phyloP scores from a whole-genome alignment of 2,329 filamentous ascomycete species.

The Aspergillus sp. region DNA sequence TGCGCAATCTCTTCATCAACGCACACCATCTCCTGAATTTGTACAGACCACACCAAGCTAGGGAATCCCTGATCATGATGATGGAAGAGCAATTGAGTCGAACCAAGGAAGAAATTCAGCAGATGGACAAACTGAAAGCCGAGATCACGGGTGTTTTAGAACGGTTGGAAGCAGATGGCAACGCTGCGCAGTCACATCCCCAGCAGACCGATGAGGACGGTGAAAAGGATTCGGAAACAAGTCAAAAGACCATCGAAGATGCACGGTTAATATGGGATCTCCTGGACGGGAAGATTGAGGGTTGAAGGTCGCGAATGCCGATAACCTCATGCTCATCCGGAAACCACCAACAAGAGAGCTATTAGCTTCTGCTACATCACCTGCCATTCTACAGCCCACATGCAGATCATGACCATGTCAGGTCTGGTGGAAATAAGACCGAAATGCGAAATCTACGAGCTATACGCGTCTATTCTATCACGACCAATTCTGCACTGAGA shows the following conservation, averaged over 20 bases:
- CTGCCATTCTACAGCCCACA: neutral
- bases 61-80: conserved; percentile 81
- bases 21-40: conserved; percentile 92
- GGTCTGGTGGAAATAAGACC: too few relatives aligned
- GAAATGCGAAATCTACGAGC: neutral
- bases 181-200: conserved; percentile 20
- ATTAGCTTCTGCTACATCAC: neutral
- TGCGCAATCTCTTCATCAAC: conserved; percentile 83
- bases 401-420: neutral
- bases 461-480: neutral
- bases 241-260: conserved; percentile 29
- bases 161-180: conserved; percentile 36
- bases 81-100: conserved; percentile 82
- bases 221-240: conserved; percentile 10
- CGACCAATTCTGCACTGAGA: neutral
- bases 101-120: conserved; percentile 73
- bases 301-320: neutral
- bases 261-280: conserved; percentile 43
- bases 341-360: neutral
- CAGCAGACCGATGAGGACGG: conserved; percentile 8
- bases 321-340: neutral
- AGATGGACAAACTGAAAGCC: conserved; percentile 72
- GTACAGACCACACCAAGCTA: conserved; percentile 88
- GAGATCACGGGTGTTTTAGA: conserved; percentile 57
- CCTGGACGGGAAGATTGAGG: conserved; percentile 34